phyloP scores from a whole-genome alignment of 2,329 filamentous ascomycete species.

The Cladophialophora psammophila region DNA sequence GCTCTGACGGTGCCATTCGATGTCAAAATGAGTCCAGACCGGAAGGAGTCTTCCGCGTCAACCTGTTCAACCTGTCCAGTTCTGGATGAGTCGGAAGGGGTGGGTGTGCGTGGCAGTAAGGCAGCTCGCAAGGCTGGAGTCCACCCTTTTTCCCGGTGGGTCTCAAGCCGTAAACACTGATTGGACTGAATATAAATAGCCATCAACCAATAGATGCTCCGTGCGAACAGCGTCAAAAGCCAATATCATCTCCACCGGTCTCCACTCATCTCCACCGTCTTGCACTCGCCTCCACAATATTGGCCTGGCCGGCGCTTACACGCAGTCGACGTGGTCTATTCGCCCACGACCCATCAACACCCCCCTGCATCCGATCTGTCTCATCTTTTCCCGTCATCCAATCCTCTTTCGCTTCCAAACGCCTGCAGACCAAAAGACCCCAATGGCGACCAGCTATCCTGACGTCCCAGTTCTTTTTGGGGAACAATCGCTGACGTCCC shows the following conservation, averaged over 20 bases:
- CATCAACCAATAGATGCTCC: neutral
- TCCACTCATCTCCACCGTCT: slow-evolving; percentile 1
- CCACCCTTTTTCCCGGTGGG: neutral
- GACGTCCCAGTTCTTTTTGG: neutral
- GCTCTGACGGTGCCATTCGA: neutral
- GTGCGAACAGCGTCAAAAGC: neutral
- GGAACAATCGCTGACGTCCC: neutral
- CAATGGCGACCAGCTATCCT: slow-evolving; percentile 16
- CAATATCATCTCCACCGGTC: neutral
- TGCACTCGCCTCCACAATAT: neutral
- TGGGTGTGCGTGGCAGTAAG: too few relatives aligned
- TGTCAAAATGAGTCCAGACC: neutral
- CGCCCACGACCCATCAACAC: neutral
- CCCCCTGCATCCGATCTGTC: slow-evolving; percentile 27
- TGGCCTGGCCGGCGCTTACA: slow-evolving; percentile 9
- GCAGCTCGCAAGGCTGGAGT: neutral
- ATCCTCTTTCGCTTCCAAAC: slow-evolving; percentile 21
- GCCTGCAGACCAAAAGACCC: slow-evolving; percentile 14
- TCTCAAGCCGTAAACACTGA: neutral
- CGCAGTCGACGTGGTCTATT: slow-evolving; percentile 1
- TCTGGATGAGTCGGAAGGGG: slow-evolving; percentile 3
- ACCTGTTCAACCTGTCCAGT: neutral
- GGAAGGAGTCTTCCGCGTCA: neutral
- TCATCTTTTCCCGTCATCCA: slow-evolving; percentile 25
- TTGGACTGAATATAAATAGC: slow-evolving; percentile 1